These are phyloP conservation scores for Fimicolochytrium jonesii DNA, from an alignment of 192 early-diverging fungal genomes.

Conservation along the genomic window DNA sequence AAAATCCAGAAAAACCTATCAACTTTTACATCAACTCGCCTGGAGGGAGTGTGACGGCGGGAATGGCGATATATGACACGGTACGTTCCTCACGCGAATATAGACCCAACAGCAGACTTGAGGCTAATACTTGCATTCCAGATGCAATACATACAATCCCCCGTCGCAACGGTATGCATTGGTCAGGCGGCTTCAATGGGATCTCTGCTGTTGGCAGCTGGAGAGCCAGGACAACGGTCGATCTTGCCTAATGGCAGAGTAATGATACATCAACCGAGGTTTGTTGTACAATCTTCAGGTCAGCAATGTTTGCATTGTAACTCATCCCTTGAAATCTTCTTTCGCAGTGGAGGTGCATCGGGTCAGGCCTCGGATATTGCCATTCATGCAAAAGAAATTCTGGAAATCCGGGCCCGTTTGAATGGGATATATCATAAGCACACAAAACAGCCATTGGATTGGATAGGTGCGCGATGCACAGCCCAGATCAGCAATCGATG, in stretches of 20 bases:
- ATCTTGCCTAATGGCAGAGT: constrained; percentile 86
- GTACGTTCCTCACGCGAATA: constrained; percentile 35
- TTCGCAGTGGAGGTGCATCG: constrained; percentile 74
- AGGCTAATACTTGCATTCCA: neutral
- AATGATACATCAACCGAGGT: constrained; percentile 95
- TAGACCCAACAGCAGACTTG: too few relatives aligned
- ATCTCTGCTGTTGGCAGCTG: constrained; percentile 85
- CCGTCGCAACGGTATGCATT: constrained; percentile 90
- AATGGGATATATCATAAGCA: constrained; percentile 87
- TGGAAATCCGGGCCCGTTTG: constrained; percentile 74
- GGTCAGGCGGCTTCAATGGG: constrained; percentile 99
- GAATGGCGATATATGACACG: constrained; percentile 89
- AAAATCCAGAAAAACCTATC: constrained; percentile 90
- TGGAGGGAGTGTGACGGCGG: constrained; percentile 91
- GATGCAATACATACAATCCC: constrained; percentile 83
- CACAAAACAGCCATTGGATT: constrained; percentile 73
- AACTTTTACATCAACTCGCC: constrained; percentile 97
- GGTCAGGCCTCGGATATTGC: constrained; percentile 97
- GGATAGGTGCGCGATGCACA: constrained; percentile 60
- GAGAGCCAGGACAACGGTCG: constrained; percentile 80
- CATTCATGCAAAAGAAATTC: constrained; percentile 93
- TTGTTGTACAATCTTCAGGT: too few relatives aligned
- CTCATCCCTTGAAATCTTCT: neutral
- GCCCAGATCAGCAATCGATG: too few relatives aligned
- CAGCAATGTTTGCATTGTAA: neutral